Conservation (phyloP, 805 yeast species). For the Lipomyces sp. region DNA sequence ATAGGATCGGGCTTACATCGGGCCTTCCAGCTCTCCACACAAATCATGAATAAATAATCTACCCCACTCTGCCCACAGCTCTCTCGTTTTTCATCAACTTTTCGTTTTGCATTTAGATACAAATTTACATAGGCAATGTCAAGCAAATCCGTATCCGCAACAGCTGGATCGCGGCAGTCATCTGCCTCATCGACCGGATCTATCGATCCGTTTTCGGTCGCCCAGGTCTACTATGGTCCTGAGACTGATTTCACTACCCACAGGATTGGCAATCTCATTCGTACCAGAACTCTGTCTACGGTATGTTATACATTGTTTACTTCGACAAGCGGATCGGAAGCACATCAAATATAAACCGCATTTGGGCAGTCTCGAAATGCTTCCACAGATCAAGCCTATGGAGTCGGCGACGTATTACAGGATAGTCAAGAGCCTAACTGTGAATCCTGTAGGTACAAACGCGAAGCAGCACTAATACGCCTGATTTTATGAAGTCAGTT, state of each 20-base stretch:
- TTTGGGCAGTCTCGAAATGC: no score
- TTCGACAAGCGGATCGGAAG: neutral
- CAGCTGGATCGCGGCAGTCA: conserved; percentile 15
- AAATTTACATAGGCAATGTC: neutral
- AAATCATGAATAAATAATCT: no score
- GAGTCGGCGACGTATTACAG: neutral
- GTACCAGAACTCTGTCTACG: conserved; percentile 32
- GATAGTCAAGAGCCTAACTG: conserved; percentile 4
- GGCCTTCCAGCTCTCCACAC: no score
- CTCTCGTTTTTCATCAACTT: neutral
- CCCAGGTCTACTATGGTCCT: conserved; percentile 74
- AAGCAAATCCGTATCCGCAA: neutral
- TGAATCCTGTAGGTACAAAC: neutral
- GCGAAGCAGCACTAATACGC: neutral
- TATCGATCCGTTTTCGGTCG: conserved; percentile 66
- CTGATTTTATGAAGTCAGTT: conserved; percentile 13
- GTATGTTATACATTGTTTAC: conserved; percentile 19
- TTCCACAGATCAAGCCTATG: neutral
- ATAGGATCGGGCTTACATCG: no score
- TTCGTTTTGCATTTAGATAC: neutral
- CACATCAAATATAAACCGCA: neutral
- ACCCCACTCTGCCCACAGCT: neutral
- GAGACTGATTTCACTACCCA: conserved; percentile 35
- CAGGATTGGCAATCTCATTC: conserved; percentile 59
- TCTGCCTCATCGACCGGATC: conserved; percentile 33